Evolutionary conservation across 2,329 filamentous ascomycete species (phyloP).

Genomic region (Scortechinia acanthostroma): DNA sequence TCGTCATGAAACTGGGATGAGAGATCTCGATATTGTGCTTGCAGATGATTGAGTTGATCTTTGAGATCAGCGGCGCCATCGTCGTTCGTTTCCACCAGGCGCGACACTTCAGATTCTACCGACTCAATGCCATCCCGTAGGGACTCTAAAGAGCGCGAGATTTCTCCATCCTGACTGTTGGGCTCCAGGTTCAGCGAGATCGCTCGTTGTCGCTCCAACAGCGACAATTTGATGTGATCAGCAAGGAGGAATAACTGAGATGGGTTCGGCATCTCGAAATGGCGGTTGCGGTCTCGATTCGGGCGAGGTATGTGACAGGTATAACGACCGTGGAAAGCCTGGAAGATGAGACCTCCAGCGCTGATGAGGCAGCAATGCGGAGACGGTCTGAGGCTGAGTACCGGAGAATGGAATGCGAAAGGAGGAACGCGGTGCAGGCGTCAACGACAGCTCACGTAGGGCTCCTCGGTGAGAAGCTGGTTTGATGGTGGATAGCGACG

Average conservation of each 20-base stretch:
- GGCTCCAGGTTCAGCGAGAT: conserved; percentile 72
- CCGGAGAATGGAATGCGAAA: no score
- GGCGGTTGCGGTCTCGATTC: neutral
- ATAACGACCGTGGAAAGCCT: no score
- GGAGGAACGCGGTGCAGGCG: no score
- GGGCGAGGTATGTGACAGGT: conserved; percentile 1
- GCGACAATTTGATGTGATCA: conserved; percentile 92
- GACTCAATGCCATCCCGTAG: conserved; percentile 72
- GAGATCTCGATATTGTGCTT: neutral
- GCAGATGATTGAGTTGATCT: neutral
- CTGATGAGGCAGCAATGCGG: no score
- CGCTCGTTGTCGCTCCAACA: conserved; percentile 84
- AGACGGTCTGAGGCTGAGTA: no score
- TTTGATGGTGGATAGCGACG: no score
- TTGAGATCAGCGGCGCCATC: conserved; percentile 10
- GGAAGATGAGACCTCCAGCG: no score
- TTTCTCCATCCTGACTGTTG: conserved; percentile 79
- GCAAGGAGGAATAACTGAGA: conserved; percentile 85
- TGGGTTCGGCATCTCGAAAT: conserved; percentile 41
- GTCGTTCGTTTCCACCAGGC: conserved; percentile 57
- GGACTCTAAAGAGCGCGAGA: conserved; percentile 80
- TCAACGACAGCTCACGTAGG: no score
- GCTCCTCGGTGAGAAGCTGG: no score
- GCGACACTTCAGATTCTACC: conserved; percentile 56
- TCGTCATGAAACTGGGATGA: neutral